These are phyloP conservation scores for Avena insularis DNA, from an alignment of 176 grass and related monocot species.

Conservation along the genomic window DNA sequence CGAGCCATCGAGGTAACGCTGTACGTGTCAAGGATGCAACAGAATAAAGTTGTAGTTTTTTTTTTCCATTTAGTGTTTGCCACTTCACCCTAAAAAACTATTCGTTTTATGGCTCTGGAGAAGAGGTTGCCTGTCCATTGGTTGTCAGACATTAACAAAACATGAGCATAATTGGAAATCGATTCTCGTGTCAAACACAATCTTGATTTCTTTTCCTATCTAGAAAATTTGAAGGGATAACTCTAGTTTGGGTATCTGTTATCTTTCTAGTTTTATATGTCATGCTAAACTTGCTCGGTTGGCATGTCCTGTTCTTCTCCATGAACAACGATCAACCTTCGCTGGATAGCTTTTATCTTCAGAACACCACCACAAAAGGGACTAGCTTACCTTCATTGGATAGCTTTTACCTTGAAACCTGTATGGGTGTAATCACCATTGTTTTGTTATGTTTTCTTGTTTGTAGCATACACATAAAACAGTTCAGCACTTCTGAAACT, in stretches of 20 bases:
- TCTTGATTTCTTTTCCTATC: not conserved
- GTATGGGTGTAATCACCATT: not conserved
- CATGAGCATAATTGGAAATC: not conserved
- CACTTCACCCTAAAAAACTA: not conserved
- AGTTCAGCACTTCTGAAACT: not conserved
- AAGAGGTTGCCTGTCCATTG: not conserved
- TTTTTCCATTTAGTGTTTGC: too few relatives aligned
- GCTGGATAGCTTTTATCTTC: not conserved
- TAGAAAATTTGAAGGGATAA: not conserved
- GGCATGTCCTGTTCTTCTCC: not conserved
- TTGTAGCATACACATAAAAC: not conserved
- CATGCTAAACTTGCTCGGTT: not conserved
- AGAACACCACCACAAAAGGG: too few relatives aligned
- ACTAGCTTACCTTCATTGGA: not conserved
- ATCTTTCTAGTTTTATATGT: not conserved
- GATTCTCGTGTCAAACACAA: not conserved
- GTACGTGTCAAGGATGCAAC: not conserved
- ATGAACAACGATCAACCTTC: not conserved
- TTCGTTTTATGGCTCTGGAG: not conserved
- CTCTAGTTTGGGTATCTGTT: not conserved
- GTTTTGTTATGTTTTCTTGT: not conserved
- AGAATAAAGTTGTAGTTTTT: too few relatives aligned
- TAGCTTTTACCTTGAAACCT: not conserved
- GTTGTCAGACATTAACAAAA: not conserved
- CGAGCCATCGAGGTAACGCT: not conserved